These are phyloP conservation scores for Domatiomyces globalis DNA, from an alignment of 2,329 filamentous ascomycete genomes.

Conservation along the genomic window DNA sequence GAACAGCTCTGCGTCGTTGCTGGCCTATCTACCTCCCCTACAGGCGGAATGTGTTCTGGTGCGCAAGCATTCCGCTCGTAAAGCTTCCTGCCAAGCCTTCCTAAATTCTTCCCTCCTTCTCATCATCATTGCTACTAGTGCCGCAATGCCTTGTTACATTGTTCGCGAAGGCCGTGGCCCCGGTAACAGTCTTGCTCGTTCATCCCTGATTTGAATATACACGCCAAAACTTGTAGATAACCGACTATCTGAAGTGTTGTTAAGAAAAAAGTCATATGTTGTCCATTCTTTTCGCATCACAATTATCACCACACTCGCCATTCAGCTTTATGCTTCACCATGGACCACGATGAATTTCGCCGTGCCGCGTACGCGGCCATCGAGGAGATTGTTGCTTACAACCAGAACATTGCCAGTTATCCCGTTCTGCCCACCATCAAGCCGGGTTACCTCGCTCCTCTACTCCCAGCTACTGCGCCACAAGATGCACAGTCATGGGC, in stretches of 20 bases:
- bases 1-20: not conserved
- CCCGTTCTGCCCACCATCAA: slow-evolving; percentile 63
- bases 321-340: slow-evolving; percentile 24
- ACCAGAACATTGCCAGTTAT: slow-evolving; percentile 55
- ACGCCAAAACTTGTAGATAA: too few species aligned
- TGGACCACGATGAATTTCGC: slow-evolving; percentile 70
- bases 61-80: too few species aligned
- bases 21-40: not conserved
- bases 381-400: slow-evolving; percentile 77
- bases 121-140: too few species aligned
- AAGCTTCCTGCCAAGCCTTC: too few species aligned
- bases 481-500: slow-evolving; percentile 56
- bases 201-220: too few species aligned
- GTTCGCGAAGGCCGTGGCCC: too few species aligned
- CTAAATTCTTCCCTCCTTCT: too few species aligned
- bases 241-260: too few species aligned
- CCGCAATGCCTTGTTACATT: too few species aligned
- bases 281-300: not conserved
- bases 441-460: slow-evolving; percentile 71
- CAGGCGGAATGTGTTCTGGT: too few species aligned
- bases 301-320: not conserved
- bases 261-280: too few species aligned
- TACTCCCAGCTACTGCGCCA: slow-evolving; percentile 58
- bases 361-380: slow-evolving; percentile 62
- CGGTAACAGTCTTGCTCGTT: too few species aligned